Evolutionary conservation across 1,139 yeast species (phyloP).

Genomic region (Blastobotrys elegans): DNA sequence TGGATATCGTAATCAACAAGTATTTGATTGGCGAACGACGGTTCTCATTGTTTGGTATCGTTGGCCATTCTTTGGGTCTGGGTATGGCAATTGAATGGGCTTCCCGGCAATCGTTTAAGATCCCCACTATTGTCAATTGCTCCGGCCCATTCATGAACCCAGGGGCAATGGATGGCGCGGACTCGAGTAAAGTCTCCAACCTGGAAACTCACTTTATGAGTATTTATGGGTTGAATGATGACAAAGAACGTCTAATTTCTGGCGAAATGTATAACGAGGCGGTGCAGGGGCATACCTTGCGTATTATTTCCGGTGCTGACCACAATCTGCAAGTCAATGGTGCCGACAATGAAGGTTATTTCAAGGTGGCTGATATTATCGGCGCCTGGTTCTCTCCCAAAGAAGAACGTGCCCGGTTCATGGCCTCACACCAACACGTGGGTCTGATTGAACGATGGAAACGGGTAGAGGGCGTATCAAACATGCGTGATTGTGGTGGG

Average conservation of each 20-base stretch:
- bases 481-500: conserved; percentile 81
- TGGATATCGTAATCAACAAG: conserved; percentile 39
- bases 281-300: background rate
- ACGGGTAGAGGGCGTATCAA: conserved; percentile 58
- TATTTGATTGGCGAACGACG: conserved; percentile 37
- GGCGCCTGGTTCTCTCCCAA: conserved; percentile 48
- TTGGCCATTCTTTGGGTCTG: conserved; percentile 78
- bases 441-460: conserved; percentile 53
- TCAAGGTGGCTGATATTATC: conserved; percentile 36
- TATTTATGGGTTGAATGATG: conserved; percentile 6
- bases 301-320: conserved; percentile 3
- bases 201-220: conserved; percentile 2
- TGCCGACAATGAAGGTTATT: no score
- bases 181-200: background rate
- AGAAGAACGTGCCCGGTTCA: conserved; percentile 50
- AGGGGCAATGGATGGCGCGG: conserved; percentile 10
- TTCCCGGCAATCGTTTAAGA: conserved; percentile 38
- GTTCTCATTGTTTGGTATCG: conserved; percentile 42
- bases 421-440: conserved; percentile 36
- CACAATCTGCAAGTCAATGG: background rate
- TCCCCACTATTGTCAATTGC: conserved; percentile 67
- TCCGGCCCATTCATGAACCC: conserved; percentile 51
- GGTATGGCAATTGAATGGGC: conserved; percentile 75
- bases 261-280: conserved; percentile 4
- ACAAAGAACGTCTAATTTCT: background rate